A percentile compares a stretch with the other conserved stretches of the same genome.
These are phyloP conservation scores for Platanthera guangdongensis DNA, from an alignment of 106 monocot genomes.

Conservation along the genomic window DNA sequence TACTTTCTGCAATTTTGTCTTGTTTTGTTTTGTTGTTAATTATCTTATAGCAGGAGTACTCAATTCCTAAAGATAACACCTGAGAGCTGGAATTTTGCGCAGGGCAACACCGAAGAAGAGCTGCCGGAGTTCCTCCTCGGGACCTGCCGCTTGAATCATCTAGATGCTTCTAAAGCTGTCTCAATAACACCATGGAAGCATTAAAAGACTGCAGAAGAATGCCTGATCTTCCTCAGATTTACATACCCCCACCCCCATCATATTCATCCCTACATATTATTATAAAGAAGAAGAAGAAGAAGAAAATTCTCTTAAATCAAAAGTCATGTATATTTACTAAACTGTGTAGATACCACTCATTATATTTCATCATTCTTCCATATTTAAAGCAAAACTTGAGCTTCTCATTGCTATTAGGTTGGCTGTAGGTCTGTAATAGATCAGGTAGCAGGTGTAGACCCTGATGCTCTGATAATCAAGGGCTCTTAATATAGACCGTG, in stretches of 20 bases:
- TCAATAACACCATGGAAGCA: conserved; percentile 19
- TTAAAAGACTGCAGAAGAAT: background rate
- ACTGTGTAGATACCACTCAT: conserved; percentile 3
- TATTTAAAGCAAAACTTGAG: background rate
- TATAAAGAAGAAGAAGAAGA: too few species aligned
- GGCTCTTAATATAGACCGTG: too few species aligned
- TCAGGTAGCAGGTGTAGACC: too few species aligned
- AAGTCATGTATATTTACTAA: conserved; percentile 2
- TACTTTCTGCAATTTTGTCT: too few species aligned
- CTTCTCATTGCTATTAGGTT: background rate
- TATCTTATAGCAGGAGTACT: too few species aligned
- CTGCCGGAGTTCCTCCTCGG: conserved; percentile 80
- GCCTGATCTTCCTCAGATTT: background rate
- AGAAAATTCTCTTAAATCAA: background rate
- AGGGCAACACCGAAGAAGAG: conserved; percentile 72
- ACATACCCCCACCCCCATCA: background rate
- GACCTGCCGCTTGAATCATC: conserved; percentile 73
- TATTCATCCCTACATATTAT: background rate
- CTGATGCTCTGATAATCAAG: too few species aligned
- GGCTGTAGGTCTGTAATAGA: too few species aligned
- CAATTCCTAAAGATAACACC: background rate
- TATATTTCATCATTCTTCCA: background rate
- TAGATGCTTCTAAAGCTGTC: conserved; percentile 60
- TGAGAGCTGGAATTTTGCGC: conserved; percentile 4
- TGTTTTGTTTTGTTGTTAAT: too few species aligned